phyloP scores from a whole-genome alignment of 352 stramenopile species.

The Pythium oligandrum region DNA sequence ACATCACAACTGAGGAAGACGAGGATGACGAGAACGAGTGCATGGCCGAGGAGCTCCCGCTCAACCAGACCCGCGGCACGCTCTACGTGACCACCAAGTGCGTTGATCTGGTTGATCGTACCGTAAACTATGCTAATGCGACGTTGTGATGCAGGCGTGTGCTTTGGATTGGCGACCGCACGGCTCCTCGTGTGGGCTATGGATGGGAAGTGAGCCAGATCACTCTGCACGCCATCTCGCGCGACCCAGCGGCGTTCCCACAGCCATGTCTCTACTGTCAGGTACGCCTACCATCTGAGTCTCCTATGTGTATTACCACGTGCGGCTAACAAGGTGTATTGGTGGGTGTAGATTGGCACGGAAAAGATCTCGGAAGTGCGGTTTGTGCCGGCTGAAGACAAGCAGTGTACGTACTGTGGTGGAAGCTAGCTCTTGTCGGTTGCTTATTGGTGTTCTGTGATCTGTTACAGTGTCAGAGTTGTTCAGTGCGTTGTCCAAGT shows the following conservation, averaged over 20 bases:
- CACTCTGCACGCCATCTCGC: constrained; percentile 75
- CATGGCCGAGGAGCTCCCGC: constrained; percentile 22
- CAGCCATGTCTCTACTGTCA: constrained; percentile 80
- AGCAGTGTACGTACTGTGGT: constrained; percentile 38
- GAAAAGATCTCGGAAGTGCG: constrained; percentile 70
- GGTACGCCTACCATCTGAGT: constrained; percentile 9
- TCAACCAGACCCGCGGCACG: constrained; percentile 21
- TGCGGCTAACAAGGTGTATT: background rate
- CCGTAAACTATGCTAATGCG: too few species aligned
- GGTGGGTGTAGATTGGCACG: constrained; percentile 35
- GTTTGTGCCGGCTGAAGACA: constrained; percentile 63
- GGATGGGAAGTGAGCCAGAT: constrained; percentile 69
- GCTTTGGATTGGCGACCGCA: constrained; percentile 48
- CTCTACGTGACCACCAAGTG: constrained; percentile 43
- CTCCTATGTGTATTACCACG: background rate
- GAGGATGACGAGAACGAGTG: constrained; percentile 17
- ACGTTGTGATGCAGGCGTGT: constrained; percentile 29
- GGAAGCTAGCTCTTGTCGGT: background rate
- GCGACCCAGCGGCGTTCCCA: constrained; percentile 55
- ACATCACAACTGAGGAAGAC: constrained; percentile 19
- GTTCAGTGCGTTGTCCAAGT: constrained; percentile 76
- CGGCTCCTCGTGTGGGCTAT: constrained; percentile 42
- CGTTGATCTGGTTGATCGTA: background rate
- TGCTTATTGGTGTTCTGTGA: background rate
- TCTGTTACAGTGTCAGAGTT: constrained; percentile 49